Evolutionary conservation across 2,329 filamentous ascomycete species (phyloP).

Genomic region (Aspergillus texensis): DNA sequence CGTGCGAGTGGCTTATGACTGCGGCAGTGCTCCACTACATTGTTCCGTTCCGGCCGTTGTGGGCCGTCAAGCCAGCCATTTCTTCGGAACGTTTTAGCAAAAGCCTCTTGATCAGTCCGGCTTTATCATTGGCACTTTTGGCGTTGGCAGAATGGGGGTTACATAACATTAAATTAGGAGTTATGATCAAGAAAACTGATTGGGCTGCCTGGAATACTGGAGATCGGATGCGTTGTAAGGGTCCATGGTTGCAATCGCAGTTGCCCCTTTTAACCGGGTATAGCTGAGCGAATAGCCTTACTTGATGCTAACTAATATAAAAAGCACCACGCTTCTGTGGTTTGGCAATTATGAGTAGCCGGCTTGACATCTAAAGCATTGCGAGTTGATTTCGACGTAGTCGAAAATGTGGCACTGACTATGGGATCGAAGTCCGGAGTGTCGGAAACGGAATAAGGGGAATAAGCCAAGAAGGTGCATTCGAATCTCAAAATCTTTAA

Average conservation of each 20-base stretch:
- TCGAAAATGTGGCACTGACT: no score
- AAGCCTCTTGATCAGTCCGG: no score
- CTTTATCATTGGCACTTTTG: neutral
- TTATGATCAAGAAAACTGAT: neutral
- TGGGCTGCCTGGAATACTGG: neutral
- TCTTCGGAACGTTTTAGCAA: neutral
- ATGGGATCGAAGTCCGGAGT: neutral
- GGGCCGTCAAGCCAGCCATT: neutral
- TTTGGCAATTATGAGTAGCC: no score
- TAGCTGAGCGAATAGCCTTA: neutral
- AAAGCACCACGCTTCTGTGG: no score
- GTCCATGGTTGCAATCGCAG: neutral
- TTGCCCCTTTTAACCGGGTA: neutral
- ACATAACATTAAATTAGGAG: neutral
- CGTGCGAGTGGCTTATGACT: neutral
- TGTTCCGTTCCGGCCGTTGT: neutral
- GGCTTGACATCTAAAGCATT: no score
- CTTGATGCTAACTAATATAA: neutral
- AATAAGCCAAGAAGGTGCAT: neutral
- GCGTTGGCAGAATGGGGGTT: neutral
- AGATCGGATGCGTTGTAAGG: neutral
- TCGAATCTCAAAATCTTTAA: neutral
- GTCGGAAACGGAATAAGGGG: neutral
- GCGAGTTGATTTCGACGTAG: no score
- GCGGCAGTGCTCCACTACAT: neutral